Evolutionary conservation across 768 basidiomycete genomes (phyloP).

Genomic region (Tricholoma bakamatsutake): DNA sequence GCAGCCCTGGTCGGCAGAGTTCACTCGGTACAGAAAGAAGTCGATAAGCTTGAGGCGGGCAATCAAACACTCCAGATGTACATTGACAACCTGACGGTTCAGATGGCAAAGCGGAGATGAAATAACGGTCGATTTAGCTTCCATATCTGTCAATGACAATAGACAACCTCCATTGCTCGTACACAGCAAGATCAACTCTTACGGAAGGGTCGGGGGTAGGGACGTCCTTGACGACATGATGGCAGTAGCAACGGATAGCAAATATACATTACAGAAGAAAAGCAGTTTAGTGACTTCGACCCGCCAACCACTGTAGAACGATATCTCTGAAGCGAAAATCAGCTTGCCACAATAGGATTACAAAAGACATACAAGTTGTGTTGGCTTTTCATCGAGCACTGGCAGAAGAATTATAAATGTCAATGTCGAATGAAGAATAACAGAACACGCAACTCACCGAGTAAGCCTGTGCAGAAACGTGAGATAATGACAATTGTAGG

Average conservation of each 20-base stretch:
- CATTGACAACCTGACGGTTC: slow-evolving; percentile 83
- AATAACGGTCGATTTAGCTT: background rate
- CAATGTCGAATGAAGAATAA: background rate
- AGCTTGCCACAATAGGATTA: background rate
- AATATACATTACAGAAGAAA: slow-evolving; percentile 1
- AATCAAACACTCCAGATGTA: slow-evolving; percentile 86
- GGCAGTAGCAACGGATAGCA: background rate
- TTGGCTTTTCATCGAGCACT: slow-evolving; percentile 97
- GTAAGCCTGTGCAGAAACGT: slow-evolving; percentile 51
- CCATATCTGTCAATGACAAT: background rate
- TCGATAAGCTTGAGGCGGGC: slow-evolving; percentile 74
- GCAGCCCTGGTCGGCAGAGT: slow-evolving; percentile 64
- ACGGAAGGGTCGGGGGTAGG: background rate
- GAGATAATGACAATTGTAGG: background rate
- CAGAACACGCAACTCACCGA: slow-evolving; percentile 45
- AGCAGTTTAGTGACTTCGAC: slow-evolving; percentile 53
- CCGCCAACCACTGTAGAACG: slow-evolving; percentile 81
- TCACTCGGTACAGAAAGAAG: slow-evolving; percentile 65
- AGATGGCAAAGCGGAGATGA: slow-evolving; percentile 78
- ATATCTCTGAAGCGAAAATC: slow-evolving; percentile 54
- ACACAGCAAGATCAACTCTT: background rate
- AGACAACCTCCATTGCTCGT: background rate
- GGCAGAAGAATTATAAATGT: slow-evolving; percentile 4
- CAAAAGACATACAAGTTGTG: slow-evolving; percentile 70
- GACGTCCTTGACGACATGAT: background rate